A percentile compares a stretch with the other conserved stretches of the same genome.
Evolutionary conservation across 2,329 filamentous ascomycete genomes (phyloP).

Genomic region (Botrytis elliptica): DNA sequence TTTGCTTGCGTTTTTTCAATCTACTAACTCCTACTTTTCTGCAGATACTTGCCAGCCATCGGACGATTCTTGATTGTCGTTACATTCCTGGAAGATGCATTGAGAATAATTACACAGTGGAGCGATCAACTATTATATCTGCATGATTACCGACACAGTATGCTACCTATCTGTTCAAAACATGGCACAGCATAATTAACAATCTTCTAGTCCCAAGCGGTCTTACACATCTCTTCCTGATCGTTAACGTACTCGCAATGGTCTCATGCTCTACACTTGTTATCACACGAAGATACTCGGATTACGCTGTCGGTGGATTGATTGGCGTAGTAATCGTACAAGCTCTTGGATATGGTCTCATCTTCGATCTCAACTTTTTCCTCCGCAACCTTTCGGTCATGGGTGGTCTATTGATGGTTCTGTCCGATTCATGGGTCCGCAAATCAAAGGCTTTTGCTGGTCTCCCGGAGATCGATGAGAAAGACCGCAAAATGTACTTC

Average conservation of each 20-base stretch:
- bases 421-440: conserved; percentile 96
- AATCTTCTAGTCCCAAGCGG: conserved; percentile 70
- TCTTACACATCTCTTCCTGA: conserved; percentile 88
- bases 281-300: conserved; percentile 88
- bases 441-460: conserved; percentile 97
- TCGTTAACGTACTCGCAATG: conserved; percentile 90
- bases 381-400: conserved; percentile 97
- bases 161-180: conserved; percentile 17
- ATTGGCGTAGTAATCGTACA: conserved; percentile 89
- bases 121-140: conserved; percentile 90
- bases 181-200: conserved; percentile 21
- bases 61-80: conserved; percentile 97
- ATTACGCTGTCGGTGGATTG: conserved; percentile 87
- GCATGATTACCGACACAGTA: conserved; percentile 90
- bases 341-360: conserved; percentile 92
- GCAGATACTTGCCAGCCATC: conserved; percentile 87
- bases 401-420: conserved; percentile 94
- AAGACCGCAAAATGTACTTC: conserved; percentile 99
- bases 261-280: conserved; percentile 76
- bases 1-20: not conserved
- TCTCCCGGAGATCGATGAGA: conserved; percentile 91
- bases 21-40: conserved; percentile 28
- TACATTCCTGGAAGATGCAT: conserved; percentile 94
- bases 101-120: conserved; percentile 98
- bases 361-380: conserved; percentile 99